These are phyloP conservation scores for Mycosphaerella sp. DNA, from an alignment of 2,329 filamentous ascomycete genomes.

Conservation along the genomic window DNA sequence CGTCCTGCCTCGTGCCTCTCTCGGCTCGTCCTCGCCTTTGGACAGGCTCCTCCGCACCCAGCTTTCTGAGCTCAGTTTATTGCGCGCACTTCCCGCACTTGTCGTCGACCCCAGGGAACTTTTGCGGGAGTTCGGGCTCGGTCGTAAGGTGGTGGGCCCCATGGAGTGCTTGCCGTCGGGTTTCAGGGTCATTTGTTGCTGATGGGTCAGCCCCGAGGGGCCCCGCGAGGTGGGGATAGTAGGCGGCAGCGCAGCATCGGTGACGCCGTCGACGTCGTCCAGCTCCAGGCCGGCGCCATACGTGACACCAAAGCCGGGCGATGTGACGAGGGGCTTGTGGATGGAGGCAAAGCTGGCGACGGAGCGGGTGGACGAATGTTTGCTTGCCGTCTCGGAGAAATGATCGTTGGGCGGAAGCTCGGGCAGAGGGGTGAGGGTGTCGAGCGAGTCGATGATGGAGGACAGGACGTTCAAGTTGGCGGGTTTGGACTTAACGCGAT, in stretches of 20 bases:
- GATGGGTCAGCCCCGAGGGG: constrained; percentile 62
- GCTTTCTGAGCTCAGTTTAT: constrained; percentile 31
- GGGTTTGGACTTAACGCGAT: constrained; percentile 36
- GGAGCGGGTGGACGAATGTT: constrained; percentile 19
- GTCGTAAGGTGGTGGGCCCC: constrained; percentile 13
- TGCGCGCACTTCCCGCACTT: constrained; percentile 31
- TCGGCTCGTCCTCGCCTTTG: constrained; percentile 20
- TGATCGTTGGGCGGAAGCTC: constrained; percentile 16
- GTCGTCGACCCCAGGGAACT: constrained; percentile 17
- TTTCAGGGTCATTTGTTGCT: constrained; percentile 51
- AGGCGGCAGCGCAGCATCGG: constrained; percentile 26
- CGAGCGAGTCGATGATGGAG: constrained; percentile 55
- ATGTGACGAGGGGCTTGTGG: constrained; percentile 11
- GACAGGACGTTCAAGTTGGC: constrained; percentile 64
- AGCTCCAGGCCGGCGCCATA: constrained; percentile 50
- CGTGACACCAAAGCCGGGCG: constrained; percentile 58
- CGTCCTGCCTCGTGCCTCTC: constrained; percentile 18
- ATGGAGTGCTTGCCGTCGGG: constrained; percentile 4
- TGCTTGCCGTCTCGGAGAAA: constrained; percentile 20
- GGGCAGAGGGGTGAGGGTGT: constrained; percentile 31
- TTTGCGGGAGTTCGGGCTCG: constrained; percentile 15
- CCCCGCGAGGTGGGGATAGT: constrained; percentile 65
- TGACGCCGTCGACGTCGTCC: constrained; percentile 21
- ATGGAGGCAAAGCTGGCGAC: constrained; percentile 23
- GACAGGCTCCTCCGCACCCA: constrained; percentile 26